Conservation (phyloP, 352 stramenopile genomes). For the Pythium sp. region DNA sequence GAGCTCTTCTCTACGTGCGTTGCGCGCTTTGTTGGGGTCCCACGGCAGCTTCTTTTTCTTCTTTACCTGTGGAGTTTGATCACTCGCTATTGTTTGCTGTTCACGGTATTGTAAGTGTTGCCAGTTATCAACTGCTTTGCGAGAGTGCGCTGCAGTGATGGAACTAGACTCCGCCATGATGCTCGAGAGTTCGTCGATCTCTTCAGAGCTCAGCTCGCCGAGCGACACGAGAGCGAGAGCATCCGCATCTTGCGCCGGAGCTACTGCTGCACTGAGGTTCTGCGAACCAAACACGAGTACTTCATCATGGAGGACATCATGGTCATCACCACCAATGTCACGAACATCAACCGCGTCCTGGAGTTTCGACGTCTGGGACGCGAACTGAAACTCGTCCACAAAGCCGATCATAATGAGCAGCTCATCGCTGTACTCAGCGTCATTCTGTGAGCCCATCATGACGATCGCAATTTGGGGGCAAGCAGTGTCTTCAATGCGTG, state of each 20-base stretch:
- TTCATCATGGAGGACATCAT: too few relatives aligned
- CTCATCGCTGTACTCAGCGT: neutral
- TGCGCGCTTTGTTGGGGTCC: slow-evolving; percentile 18
- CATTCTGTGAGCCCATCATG: neutral
- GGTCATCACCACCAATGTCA: too few relatives aligned
- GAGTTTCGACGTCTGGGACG: neutral
- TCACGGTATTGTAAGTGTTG: neutral
- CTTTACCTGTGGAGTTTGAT: too few relatives aligned
- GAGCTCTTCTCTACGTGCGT: slow-evolving; percentile 35
- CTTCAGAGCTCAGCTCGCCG: neutral
- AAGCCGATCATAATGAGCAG: slow-evolving; percentile 2
- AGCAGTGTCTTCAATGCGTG: neutral
- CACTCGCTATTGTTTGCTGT: neutral
- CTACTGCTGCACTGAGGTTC: neutral
- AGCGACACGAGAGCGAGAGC: neutral
- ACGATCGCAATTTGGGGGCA: neutral
- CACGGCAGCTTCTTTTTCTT: neutral
- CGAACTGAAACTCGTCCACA: neutral
- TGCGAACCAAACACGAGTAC: neutral
- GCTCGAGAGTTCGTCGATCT: neutral
- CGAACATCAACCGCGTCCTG: neutral
- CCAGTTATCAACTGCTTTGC: too few relatives aligned
- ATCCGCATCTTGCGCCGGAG: neutral
- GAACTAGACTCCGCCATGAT: neutral
- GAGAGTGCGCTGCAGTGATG: too few relatives aligned